A percentile compares a stretch with the other conserved stretches of the same genome.
Conservation (phyloP, 2,329 filamentous ascomycete species). For the Aspergillus calidoustus region DNA sequence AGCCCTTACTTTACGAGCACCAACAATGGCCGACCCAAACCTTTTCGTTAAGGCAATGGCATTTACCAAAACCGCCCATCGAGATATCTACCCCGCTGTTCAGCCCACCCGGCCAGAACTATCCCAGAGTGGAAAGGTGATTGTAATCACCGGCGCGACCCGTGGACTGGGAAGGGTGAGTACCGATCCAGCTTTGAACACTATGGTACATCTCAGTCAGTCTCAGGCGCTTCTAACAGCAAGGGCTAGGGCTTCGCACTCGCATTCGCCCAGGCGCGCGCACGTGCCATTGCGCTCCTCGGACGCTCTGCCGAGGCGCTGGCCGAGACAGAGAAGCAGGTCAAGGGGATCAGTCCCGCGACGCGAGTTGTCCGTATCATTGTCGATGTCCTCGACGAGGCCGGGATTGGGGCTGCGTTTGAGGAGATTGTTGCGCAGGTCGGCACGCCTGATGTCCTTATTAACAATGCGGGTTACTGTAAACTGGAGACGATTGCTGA, state of each 20-base stretch:
- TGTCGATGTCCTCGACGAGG: constrained; percentile 35
- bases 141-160: constrained; percentile 48
- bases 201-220: not conserved
- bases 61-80: constrained; percentile 43
- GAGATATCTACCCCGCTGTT: constrained; percentile 46
- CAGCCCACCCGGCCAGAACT: constrained; percentile 38
- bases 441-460: constrained; percentile 29
- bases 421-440: constrained; percentile 21
- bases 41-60: constrained; percentile 12
- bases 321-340: constrained; percentile 23
- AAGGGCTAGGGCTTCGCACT: constrained; percentile 33
- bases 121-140: constrained; percentile 42
- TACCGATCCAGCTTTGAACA: not conserved
- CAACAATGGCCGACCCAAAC: no score
- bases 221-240: no score
- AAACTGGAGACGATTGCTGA: no score
- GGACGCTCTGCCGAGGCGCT: constrained; percentile 36
- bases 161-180: constrained; percentile 40
- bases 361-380: constrained; percentile 36
- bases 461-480: constrained; percentile 30
- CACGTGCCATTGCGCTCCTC: constrained; percentile 28
- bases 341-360: constrained; percentile 34
- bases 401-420: constrained; percentile 24
- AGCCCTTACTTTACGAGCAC: no score
- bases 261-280: constrained; percentile 41